These are phyloP conservation scores for Leucogyrophana mollusca DNA, from an alignment of 768 basidiomycete genomes.

Conservation along the genomic window DNA sequence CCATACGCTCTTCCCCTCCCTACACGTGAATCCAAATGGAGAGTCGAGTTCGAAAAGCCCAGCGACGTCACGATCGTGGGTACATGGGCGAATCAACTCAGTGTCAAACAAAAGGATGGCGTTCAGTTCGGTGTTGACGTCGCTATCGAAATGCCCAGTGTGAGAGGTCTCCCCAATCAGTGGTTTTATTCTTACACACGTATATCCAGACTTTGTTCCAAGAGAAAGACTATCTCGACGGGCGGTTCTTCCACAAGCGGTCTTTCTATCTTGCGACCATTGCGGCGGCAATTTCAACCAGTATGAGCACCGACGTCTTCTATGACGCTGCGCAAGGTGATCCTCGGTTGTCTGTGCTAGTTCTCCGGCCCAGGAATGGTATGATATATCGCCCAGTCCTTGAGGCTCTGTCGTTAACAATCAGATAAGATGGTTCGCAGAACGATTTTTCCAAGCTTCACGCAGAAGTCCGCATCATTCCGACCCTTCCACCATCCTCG, in stretches of 20 bases:
- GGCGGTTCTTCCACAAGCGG: slow-evolving; percentile 89
- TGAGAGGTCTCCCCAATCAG: slow-evolving; percentile 34
- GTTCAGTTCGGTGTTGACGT: slow-evolving; percentile 72
- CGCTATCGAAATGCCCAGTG: slow-evolving; percentile 84
- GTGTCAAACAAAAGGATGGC: slow-evolving; percentile 70
- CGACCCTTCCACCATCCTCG: slow-evolving; percentile 55
- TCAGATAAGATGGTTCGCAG: slow-evolving; percentile 43
- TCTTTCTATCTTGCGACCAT: slow-evolving; percentile 86
- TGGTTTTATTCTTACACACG: neutral
- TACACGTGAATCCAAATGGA: slow-evolving; percentile 84
- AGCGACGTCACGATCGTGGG: slow-evolving; percentile 76
- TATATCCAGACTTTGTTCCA: slow-evolving; percentile 70
- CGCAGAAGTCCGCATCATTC: slow-evolving; percentile 72
- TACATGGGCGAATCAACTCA: slow-evolving; percentile 80
- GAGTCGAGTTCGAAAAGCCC: slow-evolving; percentile 77
- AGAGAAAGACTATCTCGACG: slow-evolving; percentile 91
- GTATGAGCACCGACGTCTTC: slow-evolving; percentile 53
- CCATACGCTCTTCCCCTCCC: slow-evolving; percentile 73
- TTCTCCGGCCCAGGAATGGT: slow-evolving; percentile 60
- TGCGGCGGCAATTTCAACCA: slow-evolving; percentile 54
- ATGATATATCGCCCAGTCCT: slow-evolving; percentile 19
- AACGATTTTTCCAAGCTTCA: slow-evolving; percentile 68
- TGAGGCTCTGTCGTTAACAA: slow-evolving; percentile 26
- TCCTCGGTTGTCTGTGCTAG: slow-evolving; percentile 62
- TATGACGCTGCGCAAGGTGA: slow-evolving; percentile 63